Conservation (phyloP, 2,329 filamentous ascomycete species). For the Cryphonectria parasitica region DNA sequence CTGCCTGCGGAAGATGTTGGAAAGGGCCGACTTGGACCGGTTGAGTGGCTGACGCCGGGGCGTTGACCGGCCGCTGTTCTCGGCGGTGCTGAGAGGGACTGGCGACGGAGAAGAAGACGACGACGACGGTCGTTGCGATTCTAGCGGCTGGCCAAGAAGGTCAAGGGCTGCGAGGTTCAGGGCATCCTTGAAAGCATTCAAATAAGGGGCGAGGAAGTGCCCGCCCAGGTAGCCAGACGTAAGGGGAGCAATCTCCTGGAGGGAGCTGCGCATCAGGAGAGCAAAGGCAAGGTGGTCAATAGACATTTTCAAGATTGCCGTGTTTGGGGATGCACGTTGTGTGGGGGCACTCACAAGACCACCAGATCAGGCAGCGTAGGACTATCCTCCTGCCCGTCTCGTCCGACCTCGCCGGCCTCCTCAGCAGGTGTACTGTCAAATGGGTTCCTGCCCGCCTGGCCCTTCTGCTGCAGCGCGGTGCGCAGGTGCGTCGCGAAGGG, state of each 20-base stretch:
- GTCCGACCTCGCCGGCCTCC: background rate
- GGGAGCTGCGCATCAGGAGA: conserved; percentile 58
- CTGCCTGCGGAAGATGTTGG: conserved; percentile 28
- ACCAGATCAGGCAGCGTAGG: conserved; percentile 56
- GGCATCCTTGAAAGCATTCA: conserved; percentile 70
- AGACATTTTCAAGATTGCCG: background rate
- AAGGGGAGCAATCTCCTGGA: conserved; percentile 90
- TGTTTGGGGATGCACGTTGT: background rate
- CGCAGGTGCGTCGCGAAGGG: conserved; percentile 75
- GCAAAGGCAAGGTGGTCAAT: background rate
- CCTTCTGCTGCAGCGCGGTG: conserved; percentile 52
- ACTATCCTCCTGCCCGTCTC: conserved; percentile 23
- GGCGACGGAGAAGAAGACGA: background rate
- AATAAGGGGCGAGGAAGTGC: conserved; percentile 76
- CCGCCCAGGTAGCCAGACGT: conserved; percentile 84
- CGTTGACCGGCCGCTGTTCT: background rate
- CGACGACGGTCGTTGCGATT: conserved; percentile 13
- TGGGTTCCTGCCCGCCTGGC: conserved; percentile 34
- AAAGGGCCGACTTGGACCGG: conserved; percentile 30
- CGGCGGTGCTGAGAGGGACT: background rate
- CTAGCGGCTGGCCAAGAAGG: conserved; percentile 23
- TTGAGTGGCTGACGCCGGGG: conserved; percentile 13
- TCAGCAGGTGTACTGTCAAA: background rate
- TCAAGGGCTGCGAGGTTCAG: conserved; percentile 69
- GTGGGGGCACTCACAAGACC: conserved; percentile 54